These are phyloP conservation scores for Pichia sp. DNA, from an alignment of 1,139 yeast species.

Conservation along the genomic window DNA sequence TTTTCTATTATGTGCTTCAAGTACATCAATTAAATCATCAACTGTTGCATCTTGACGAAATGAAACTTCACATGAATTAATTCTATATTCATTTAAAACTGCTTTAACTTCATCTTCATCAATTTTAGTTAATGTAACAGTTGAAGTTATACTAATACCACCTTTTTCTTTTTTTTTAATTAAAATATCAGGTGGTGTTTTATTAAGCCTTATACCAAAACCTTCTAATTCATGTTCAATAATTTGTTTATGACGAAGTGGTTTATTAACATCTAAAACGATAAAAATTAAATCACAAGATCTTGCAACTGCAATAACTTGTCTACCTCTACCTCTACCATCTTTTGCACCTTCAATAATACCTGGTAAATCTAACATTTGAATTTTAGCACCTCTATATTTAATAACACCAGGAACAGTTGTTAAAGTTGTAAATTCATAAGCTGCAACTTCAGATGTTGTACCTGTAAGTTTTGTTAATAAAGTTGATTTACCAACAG, in stretches of 20 bases:
- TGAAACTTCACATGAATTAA: slow-evolving; percentile 95
- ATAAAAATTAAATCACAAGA: slow-evolving; percentile 89
- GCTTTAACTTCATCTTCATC: slow-evolving; percentile 93
- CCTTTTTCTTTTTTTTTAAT: slow-evolving; percentile 93
- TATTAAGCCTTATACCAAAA: slow-evolving; percentile 90
- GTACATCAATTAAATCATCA: slow-evolving; percentile 90
- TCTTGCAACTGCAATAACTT: slow-evolving; percentile 97
- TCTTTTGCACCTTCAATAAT: slow-evolving; percentile 98
- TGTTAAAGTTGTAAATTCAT: slow-evolving; percentile 94
- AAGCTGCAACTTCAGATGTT: slow-evolving; percentile 94
- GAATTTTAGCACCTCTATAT: slow-evolving; percentile 95
- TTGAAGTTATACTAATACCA: slow-evolving; percentile 87
- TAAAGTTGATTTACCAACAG: slow-evolving; percentile 93
- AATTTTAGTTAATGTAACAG: slow-evolving; percentile 86
- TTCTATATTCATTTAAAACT: slow-evolving; percentile 90
- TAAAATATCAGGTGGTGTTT: slow-evolving; percentile 85
- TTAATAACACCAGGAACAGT: slow-evolving; percentile 96
- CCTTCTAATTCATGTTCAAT: slow-evolving; percentile 96
- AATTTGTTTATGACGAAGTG: slow-evolving; percentile 85
- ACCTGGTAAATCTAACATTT: slow-evolving; percentile 97
- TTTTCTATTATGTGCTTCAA: slow-evolving; percentile 83
- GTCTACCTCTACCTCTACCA: slow-evolving; percentile 98
- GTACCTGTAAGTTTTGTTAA: slow-evolving; percentile 88
- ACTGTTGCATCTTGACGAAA: slow-evolving; percentile 97
- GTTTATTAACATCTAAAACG: slow-evolving; percentile 93